Evolutionary conservation across 2,329 filamentous ascomycete genomes (phyloP), one percentile per base, ranked within the genome.

Genomic region (Fusarium penzigii): DNA sequence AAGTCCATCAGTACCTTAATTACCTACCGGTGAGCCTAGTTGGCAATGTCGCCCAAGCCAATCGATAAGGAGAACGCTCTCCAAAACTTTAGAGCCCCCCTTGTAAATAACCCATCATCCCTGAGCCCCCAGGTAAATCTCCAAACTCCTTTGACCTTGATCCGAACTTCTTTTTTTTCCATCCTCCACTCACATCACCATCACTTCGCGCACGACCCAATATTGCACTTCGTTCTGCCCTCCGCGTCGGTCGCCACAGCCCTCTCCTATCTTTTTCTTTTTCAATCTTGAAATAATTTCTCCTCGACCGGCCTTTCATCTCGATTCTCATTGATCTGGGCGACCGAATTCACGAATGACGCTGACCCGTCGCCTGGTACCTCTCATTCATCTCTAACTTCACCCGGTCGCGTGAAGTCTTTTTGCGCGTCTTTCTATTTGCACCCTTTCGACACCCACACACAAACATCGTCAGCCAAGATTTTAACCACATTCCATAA

Each of bases 331-430:
- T 64, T 58, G 53, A 55, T 57, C 20, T 25, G 13, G 32, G 53
- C 53, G 42, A 46, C 45, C 55, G 59, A 61, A 53, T 51, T 49
- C 52, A 61, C 57, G 57, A 50, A 64, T 65, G 59, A 60, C 63
- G 63, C 58, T 42, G 51, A 41, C 60, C 57, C 55, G 58, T 51
- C 53, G 40, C 39, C 45, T 46, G 44, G 45, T 55, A 44, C 55
- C 59, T 55, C 58, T 16, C 29, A 58, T 58, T 53, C 55, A 50
- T 55, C 59, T 52, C 55, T 54, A 59, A 55, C 53, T 51, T 60
- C 60, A 53, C 61, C 58, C 62, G 64, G 70, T 77, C 75, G 76
- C 75, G 76, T 77, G 72, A 65, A 68, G 54, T 50, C 58, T 64
- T 41, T 48, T 57, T 48, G 55, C 52, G 63, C 65, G 57, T 59